Conservation (phyloP, 139 green algal species). For the Zygnema cylindricum region DNA sequence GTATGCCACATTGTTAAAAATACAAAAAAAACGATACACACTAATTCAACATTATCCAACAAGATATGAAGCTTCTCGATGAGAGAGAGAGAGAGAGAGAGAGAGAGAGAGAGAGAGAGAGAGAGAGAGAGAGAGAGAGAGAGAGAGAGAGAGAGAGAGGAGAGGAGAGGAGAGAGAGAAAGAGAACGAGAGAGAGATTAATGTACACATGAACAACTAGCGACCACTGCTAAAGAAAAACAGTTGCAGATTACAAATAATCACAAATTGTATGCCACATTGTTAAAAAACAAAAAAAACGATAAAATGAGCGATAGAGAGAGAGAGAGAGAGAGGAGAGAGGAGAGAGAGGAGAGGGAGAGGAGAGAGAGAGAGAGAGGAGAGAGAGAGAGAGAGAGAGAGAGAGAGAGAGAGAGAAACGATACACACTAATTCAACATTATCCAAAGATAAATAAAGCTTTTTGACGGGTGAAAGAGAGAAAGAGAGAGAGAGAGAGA, state of each 20-base stretch:
- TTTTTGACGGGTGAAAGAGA: no score
- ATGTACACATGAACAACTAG: not conserved
- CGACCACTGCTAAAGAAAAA: not conserved
- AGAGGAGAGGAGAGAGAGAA: not conserved
- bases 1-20: no score
- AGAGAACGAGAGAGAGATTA: not conserved
- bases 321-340: no score
- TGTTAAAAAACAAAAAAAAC: no score
- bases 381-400: not conserved
- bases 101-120: not conserved
- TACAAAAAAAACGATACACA: no score
- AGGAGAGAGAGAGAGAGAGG: not conserved
- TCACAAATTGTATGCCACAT: no score
- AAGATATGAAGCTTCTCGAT: no score
- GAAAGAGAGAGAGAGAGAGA: no score
- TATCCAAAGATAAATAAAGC: no score
- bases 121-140: not conserved
- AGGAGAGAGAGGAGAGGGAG: not conserved
- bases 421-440: not conserved
- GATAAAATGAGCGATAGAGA: no score
- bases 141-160: not conserved
- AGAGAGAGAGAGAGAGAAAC: not conserved
- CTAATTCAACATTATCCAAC: no score
- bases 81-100: no score
- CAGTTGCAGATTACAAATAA: not conserved